A percentile compares a stretch with the other conserved stretches of the same genome.
phyloP scores from a whole-genome alignment of 2,329 filamentous ascomycete genomes.

The Penicillium sp. region DNA sequence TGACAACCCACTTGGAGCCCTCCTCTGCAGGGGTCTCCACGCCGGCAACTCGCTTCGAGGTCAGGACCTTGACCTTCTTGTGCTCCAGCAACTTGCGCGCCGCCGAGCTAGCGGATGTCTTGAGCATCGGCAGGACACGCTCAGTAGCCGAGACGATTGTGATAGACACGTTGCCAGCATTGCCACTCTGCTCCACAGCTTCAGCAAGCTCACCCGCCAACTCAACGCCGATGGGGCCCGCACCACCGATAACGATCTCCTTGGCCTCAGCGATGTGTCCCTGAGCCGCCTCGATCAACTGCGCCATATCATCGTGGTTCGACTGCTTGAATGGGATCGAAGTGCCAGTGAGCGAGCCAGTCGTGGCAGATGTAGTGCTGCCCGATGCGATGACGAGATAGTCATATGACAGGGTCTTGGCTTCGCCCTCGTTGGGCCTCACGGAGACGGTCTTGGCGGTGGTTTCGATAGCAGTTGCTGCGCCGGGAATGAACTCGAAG shows the following conservation, averaged over 20 bases:
- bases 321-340: constrained; percentile 47
- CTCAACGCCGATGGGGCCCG: constrained; percentile 53
- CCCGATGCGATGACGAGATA: constrained; percentile 61
- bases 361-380: constrained; percentile 48
- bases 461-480: constrained; percentile 51
- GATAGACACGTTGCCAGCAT: constrained; percentile 39
- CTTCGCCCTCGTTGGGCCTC: constrained; percentile 33
- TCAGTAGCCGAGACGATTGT: constrained; percentile 37
- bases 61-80: constrained; percentile 51
- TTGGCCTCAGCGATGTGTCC: constrained; percentile 40
- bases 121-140: constrained; percentile 30
- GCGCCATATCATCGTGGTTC: constrained; percentile 38
- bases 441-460: constrained; percentile 48
- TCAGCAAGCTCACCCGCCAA: constrained; percentile 53
- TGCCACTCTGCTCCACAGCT: constrained; percentile 29
- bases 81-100: constrained; percentile 51
- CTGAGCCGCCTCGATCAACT: constrained; percentile 39
- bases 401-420: constrained; percentile 48
- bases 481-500: constrained; percentile 55
- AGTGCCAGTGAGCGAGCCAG: constrained; percentile 31
- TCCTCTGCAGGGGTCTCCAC: constrained; percentile 33
- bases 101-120: constrained; percentile 34
- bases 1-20: constrained; percentile 44
- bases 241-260: constrained; percentile 51
- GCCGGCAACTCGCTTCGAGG: constrained; percentile 31